Evolutionary conservation across 305 asterid species (phyloP), one percentile per base, ranked within the genome.

Genomic region (Fraxinus latifolia): DNA sequence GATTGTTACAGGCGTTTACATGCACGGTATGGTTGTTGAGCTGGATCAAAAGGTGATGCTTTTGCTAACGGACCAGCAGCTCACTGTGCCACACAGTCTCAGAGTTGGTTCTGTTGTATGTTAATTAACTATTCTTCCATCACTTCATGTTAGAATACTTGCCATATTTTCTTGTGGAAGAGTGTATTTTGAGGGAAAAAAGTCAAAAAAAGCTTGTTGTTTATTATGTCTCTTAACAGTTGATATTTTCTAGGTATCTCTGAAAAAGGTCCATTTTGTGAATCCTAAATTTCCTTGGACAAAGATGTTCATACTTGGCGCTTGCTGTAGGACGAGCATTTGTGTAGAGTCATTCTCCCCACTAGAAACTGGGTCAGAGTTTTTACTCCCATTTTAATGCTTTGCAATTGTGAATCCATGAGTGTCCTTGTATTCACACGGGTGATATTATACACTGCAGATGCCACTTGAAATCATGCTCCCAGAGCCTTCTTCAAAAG

Each of bases 41-140:
- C 87, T 96, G 93, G 98, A 96, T 86, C 84, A 83, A 74, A 85
- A 90, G 76, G 90, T 91, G 58, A 85, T 93, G 81, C 87, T 94
- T n/a, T 77, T 94, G 90, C 83, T 92, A 81, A 93, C 98, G 0
- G 95, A 93, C 34, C 89, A 83, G 84, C 85, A 87, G 82, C 89
- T 93, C 50, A 80, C 81, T 79, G 86, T 92, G 83, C 97, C 98
- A 33, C 98, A 96, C 88, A 80, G 90, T 85, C 78, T 93, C 81
- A 93, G 99, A 92, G 89, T 90, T 76, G 99, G 98, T 79, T 95
- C 96, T 53, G 82, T 93, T 82, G 98, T 96, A 93, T 74, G 98
- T 83, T 55, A 25, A 78, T 80, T 32, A 79, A 60, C 80, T 77
- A 19, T 62, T 67, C 67, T 70, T 31, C 73, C 58, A 27, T 80